Evolutionary conservation across 2,329 filamentous ascomycete genomes (phyloP).

Genomic region (Phialemonium atrogriseum): DNA sequence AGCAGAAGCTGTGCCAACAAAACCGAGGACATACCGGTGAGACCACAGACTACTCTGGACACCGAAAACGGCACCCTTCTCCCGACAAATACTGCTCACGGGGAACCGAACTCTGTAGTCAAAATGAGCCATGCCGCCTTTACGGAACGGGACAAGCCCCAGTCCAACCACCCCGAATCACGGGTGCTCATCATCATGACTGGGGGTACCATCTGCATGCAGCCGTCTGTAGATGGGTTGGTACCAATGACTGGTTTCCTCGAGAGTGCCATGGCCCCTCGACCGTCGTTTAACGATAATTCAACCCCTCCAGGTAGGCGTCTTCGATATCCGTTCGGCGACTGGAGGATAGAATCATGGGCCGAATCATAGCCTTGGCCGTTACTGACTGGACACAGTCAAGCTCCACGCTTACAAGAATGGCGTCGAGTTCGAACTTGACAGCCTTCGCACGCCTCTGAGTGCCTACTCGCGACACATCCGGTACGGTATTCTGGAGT

Average conservation of each 20-base stretch:
- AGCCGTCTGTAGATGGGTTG: conserved; percentile 68
- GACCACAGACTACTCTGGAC: too few species aligned
- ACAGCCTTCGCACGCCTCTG: conserved; percentile 68
- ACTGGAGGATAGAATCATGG: background rate
- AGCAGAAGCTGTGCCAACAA: too few species aligned
- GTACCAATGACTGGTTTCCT: conserved; percentile 75
- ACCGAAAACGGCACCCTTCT: too few species aligned
- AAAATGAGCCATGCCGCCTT: conserved; percentile 12
- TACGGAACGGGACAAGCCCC: conserved; percentile 7
- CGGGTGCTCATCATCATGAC: conserved; percentile 87
- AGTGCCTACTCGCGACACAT: conserved; percentile 76
- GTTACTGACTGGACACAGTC: conserved; percentile 23
- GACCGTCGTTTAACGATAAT: conserved; percentile 79
- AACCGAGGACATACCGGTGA: too few species aligned
- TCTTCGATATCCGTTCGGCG: conserved; percentile 3
- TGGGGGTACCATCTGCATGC: conserved; percentile 87
- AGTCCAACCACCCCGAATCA: conserved; percentile 54
- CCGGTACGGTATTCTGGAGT: conserved; percentile 78
- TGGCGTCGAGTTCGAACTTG: conserved; percentile 42
- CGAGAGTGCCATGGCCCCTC: conserved; percentile 70
- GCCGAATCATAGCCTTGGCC: conserved; percentile 1
- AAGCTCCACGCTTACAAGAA: conserved; percentile 43
- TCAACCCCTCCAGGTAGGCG: conserved; percentile 40
- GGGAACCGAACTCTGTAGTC: too few species aligned
- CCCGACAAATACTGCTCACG: too few species aligned